Conservation (phyloP, 345 rosid species). For the Brassica cretica region DNA sequence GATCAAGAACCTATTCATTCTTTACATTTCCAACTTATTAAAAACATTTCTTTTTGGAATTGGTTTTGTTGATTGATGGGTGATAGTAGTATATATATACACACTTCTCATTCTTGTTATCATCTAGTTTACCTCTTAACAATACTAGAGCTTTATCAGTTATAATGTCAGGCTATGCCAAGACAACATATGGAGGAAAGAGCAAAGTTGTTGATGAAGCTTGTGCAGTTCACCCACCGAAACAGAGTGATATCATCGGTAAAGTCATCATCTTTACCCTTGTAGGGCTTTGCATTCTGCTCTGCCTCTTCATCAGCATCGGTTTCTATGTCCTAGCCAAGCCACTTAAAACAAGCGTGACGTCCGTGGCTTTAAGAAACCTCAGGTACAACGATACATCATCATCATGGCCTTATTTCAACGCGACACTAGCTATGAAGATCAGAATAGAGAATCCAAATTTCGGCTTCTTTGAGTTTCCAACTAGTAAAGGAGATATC, state of each 20-base stretch:
- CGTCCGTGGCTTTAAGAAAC: conserved; percentile 31
- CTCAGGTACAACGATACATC: conserved; percentile 28
- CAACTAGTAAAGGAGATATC: conserved; percentile 30
- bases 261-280: conserved; percentile 28
- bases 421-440: conserved; percentile 30
- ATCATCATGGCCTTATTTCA: conserved; percentile 32
- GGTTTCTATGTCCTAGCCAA: conserved; percentile 39
- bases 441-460: conserved; percentile 33
- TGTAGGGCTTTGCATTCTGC: conserved; percentile 32
- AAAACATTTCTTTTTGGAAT: not conserved
- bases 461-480: conserved; percentile 30
- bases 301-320: conserved; percentile 26
- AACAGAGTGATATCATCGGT: conserved; percentile 17
- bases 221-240: not conserved
- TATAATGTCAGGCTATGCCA: conserved; percentile 1
- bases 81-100: not conserved
- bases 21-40: conserved; percentile 9
- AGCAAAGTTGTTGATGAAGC: conserved; percentile 31
- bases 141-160: not conserved
- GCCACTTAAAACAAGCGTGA: conserved; percentile 29
- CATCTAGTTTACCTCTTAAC: not conserved
- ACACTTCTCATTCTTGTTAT: not conserved
- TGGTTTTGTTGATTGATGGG: conserved; percentile 2
- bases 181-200: conserved; percentile 26
- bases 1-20: conserved; percentile 23